Percentiles rank a stretch among this genome's conserved stretches.
Evolutionary conservation across 2,329 filamentous ascomycete species (phyloP).

Genomic region (Talaromyces sp.): DNA sequence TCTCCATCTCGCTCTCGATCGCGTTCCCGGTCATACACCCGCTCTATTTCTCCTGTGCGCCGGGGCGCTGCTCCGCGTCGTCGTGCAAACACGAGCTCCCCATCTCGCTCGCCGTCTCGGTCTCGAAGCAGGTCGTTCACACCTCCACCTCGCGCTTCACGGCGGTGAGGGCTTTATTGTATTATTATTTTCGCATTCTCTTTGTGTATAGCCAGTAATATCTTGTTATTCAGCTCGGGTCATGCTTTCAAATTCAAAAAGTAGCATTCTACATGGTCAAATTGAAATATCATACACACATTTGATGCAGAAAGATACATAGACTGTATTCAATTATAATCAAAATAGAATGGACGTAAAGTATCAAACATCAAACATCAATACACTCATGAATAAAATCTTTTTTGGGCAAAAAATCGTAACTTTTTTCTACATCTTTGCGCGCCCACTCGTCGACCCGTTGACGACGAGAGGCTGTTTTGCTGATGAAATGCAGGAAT

Average conservation of each 20-base stretch:
- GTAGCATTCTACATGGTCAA: background rate
- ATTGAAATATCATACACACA: background rate
- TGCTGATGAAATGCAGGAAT: background rate
- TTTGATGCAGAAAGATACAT: background rate
- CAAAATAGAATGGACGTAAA: background rate
- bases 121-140: constrained; percentile 12
- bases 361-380: background rate
- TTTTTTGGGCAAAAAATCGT: background rate
- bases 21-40: constrained; percentile 10
- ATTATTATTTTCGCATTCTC: background rate
- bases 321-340: background rate
- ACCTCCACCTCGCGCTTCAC: constrained; percentile 4
- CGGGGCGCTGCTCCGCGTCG: background rate
- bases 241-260: background rate
- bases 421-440: background rate
- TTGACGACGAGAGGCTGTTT: constrained; percentile 28
- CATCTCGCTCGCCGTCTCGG: constrained; percentile 23
- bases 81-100: constrained; percentile 28
- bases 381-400: background rate
- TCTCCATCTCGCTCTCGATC: constrained; percentile 27
- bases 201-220: background rate
- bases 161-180: background rate
- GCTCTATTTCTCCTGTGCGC: constrained; percentile 12
- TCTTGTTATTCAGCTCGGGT: background rate
- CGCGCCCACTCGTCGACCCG: constrained; percentile 16